Evolutionary conservation across 768 basidiomycete species (phyloP).

Genomic region (Galerina sulciceps): DNA sequence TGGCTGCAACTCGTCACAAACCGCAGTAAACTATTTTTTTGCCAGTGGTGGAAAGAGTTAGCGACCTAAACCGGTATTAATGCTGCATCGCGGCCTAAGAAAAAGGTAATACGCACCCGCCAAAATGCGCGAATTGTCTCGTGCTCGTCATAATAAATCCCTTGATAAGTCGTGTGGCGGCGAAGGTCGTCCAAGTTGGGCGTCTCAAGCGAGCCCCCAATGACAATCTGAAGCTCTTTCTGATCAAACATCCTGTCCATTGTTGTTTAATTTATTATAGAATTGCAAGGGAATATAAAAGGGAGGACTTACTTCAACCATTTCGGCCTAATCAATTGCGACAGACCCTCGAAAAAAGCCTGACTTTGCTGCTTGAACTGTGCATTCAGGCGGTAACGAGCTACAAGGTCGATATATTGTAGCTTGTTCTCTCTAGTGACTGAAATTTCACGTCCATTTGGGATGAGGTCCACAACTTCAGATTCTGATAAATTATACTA

Average conservation of each 20-base stretch:
- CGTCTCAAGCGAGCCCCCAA: slow-evolving; percentile 86
- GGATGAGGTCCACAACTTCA: slow-evolving; percentile 20
- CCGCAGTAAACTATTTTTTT: slow-evolving; percentile 76
- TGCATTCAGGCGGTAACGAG: slow-evolving; percentile 84
- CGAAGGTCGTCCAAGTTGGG: slow-evolving; percentile 86
- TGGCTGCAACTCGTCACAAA: slow-evolving; percentile 96
- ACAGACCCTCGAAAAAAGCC: slow-evolving; percentile 90
- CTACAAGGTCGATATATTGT: slow-evolving; percentile 87
- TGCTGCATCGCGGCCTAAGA: too few relatives aligned
- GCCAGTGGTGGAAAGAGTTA: slow-evolving; percentile 76
- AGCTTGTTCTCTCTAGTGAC: slow-evolving; percentile 86
- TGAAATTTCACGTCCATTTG: slow-evolving; percentile 19
- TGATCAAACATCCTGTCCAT: slow-evolving; percentile 90
- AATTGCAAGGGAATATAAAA: background rate
- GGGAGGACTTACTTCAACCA: slow-evolving; percentile 67
- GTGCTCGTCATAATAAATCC: slow-evolving; percentile 72
- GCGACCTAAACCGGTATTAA: slow-evolving; percentile 57
- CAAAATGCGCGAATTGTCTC: slow-evolving; percentile 81
- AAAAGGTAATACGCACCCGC: slow-evolving; percentile 56
- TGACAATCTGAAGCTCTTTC: slow-evolving; percentile 88
- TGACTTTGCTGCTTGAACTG: slow-evolving; percentile 87
- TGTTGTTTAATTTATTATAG: background rate
- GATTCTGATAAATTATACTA: slow-evolving; percentile 12
- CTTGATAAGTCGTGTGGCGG: slow-evolving; percentile 80
- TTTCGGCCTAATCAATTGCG: slow-evolving; percentile 89